Evolutionary conservation across 2,329 filamentous ascomycete genomes (phyloP), one percentile per base, ranked within the genome.

Genomic region (Penicillium sp.): DNA sequence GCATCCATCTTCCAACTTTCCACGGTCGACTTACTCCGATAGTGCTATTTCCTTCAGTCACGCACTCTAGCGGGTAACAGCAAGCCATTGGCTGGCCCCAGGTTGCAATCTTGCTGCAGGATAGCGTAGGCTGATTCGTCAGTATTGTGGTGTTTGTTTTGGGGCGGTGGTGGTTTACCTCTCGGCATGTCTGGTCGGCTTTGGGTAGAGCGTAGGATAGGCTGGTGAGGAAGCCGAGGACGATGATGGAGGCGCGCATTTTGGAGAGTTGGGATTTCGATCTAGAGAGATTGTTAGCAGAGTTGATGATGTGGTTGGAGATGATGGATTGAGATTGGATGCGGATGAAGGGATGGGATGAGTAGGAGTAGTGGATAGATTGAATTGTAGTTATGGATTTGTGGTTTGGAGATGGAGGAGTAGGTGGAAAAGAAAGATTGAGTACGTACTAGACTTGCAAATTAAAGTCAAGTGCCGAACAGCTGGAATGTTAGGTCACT

Each of bases 211-310:
- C 55, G 31, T 40, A 26, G 8, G 47, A 31, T 11, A 54, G 18
- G 24, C 44, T 49, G 28, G 55, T 51, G 10, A 56, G 37, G 37
- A 57, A 41, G 29, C 46, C 46, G 20, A 47, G 31, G 22, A 57
- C 16, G 32, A 57, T 27, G 24, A 56, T 7, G 1, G 53, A 56
- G 29, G 45, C 37, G 8, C 49, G 53, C 53, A 56, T 56, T 23
- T 24, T 50, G 44, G 11, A 26, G 7, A 2, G 8, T 22, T n/a
- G n/a, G n/a, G n/a, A 10, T 13, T 20, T 20, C 18, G 18, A 4
- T 20, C 8, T 14, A 13, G 20, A 13, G 20, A 10, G 3, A 34
- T 11, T 6, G 39, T 29, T 40, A 40, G 14, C 20, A 26, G 32
- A 2, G 16, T 40, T 14, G 7, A 20, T 11, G 3, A 16, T n/a